Percentiles rank a stretch among this genome's conserved stretches.
Conservation (phyloP, 2,329 filamentous ascomycete genomes). For the Neonectria punicea region DNA sequence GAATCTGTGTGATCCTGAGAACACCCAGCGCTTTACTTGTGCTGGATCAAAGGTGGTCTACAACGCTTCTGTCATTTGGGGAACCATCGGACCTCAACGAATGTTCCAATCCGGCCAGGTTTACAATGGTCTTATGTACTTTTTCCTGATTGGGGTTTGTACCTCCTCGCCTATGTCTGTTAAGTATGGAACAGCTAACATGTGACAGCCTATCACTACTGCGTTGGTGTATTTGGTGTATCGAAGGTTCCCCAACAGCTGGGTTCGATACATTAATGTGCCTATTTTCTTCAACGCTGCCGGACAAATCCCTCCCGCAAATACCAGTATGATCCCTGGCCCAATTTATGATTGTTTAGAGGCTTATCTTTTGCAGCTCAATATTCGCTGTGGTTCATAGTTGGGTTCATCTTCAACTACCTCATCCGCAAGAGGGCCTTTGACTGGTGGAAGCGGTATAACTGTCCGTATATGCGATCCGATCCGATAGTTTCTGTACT, state of each 20-base stretch:
- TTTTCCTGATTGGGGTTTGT: conserved; percentile 21
- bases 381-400: conserved; percentile 23
- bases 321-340: neutral
- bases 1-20: conserved; percentile 14
- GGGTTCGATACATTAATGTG: conserved; percentile 20
- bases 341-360: too few species aligned
- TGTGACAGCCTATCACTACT: conserved; percentile 1
- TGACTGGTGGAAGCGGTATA: conserved; percentile 27
- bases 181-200: neutral
- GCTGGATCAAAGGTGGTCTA: conserved; percentile 20
- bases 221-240: conserved; percentile 12
- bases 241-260: conserved; percentile 17
- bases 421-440: conserved; percentile 17
- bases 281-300: conserved; percentile 26
- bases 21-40: conserved; percentile 20
- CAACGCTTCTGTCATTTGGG: conserved; percentile 24
- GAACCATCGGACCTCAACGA: conserved; percentile 19
- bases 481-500: neutral
- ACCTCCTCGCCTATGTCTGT: neutral
- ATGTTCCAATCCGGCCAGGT: conserved; percentile 22
- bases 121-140: conserved; percentile 20
- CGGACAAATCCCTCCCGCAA: conserved; percentile 20
- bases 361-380: conserved; percentile 7
- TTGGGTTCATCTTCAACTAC: conserved; percentile 22
- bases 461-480: neutral